Evolutionary conservation across 1,284 basidiomycete genomes (phyloP).

Genomic region (Apiotrichum montevideense): DNA sequence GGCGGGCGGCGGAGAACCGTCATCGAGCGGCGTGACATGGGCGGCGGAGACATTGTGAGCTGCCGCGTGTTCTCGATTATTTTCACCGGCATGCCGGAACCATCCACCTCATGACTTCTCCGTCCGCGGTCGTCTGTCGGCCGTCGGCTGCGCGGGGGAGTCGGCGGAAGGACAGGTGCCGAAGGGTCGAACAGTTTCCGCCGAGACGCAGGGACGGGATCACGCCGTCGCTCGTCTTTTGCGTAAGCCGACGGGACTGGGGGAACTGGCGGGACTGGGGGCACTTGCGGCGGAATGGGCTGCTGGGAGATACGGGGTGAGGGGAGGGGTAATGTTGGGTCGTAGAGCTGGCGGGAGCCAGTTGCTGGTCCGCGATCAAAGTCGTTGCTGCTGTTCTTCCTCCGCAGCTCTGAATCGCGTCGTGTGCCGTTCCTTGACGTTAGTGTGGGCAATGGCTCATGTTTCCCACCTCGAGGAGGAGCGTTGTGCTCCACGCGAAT

Average conservation of each 20-base stretch:
- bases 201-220: background rate
- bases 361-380: constrained; percentile 15
- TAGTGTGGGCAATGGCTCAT: background rate
- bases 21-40: background rate
- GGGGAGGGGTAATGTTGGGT: constrained; percentile 4
- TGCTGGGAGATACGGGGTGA: too few species aligned
- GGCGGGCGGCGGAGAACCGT: constrained; percentile 15
- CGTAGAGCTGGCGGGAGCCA: constrained; percentile 12
- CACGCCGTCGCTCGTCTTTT: constrained; percentile 6
- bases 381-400: constrained; percentile 7
- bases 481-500: background rate
- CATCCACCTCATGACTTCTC: too few species aligned
- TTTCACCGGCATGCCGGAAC: too few species aligned
- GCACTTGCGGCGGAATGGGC: background rate
- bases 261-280: background rate
- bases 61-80: background rate
- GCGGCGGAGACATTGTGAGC: background rate
- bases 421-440: background rate
- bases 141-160: too few species aligned
- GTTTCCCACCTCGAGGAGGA: background rate
- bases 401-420: too few species aligned
- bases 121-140: too few species aligned
- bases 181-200: constrained; percentile 48
- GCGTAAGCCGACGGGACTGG: background rate
- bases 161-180: constrained; percentile 43